Evolutionary conservation across 805 yeast species (phyloP), one percentile per base, ranked within the genome.

Genomic region (Vanderwaltozyma polyspora): DNA sequence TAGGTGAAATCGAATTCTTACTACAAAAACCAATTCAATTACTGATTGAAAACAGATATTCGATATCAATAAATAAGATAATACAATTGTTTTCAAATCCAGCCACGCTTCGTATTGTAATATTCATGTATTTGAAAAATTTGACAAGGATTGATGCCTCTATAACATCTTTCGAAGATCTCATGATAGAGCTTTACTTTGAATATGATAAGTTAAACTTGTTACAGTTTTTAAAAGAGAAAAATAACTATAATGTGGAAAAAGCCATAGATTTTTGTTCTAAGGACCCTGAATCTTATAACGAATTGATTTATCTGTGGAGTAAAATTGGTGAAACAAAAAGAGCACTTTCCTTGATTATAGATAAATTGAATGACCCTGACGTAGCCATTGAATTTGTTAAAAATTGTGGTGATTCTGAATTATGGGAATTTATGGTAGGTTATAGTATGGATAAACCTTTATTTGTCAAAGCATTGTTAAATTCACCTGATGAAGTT

Each of bases 271-370:
- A 60, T 11, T 53, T 79, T 1, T 83, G 94, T 47, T 38, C 52
- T 9, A 60, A 66, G 16, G 66, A 66, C 1, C 66, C 70, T 27
- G 48, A 47, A 7, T 28, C 46, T 9, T 67, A 66, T 27, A 74
- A 78, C 27, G 97, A 89, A 48, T 63, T 86, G 27, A 94, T 91
- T 0, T 86, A 74, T 48, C 57, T 91, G 21, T 67, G 84, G 40
- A 93, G 94, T 4, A 74, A 75, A 46, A 76, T 82, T 18, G 97
- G 98, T 1, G 81, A 82, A 44, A 74, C 77, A 37, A 69, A 68
- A 40, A 70, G 74, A 40, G 97, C 97, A 0, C 59, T 89, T 46
- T 69, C 66, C 37, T 62, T 91, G 28, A 85, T 91, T 12, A 75
- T 86, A 26, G 79, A 82, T 42, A 70, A 82, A 45, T 59, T 87